These are phyloP conservation scores for Chrysanthemum seticuspe DNA, from an alignment of 129 eudicot genomes.

Conservation along the genomic window DNA sequence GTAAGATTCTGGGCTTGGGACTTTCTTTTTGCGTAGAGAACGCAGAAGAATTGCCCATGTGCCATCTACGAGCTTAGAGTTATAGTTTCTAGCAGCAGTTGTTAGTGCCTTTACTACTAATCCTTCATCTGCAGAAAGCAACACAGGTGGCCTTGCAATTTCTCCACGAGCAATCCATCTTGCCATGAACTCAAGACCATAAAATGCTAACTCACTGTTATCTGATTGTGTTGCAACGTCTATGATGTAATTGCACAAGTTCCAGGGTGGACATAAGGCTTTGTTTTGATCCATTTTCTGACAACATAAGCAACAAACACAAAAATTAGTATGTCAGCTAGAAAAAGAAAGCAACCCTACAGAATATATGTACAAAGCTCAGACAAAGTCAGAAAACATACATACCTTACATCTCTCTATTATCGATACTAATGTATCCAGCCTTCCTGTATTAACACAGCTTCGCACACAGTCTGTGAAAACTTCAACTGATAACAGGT, in stretches of 20 bases:
- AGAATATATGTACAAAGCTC: neutral
- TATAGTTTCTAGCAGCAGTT: constrained; percentile 74
- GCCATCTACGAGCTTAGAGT: constrained; percentile 66
- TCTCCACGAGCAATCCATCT: constrained; percentile 74
- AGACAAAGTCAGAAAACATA: neutral
- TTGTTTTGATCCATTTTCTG: constrained; percentile 93
- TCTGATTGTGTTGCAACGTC: constrained; percentile 65
- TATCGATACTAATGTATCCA: constrained; percentile 70
- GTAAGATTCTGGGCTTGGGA: constrained; percentile 74
- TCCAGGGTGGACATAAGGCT: constrained; percentile 70
- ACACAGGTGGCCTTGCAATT: constrained; percentile 47
- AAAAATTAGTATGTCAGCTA: neutral
- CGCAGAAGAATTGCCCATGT: constrained; percentile 83
- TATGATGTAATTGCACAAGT: constrained; percentile 53
- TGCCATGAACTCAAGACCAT: constrained; percentile 75
- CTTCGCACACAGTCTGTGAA: constrained; percentile 57
- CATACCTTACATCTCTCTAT: constrained; percentile 96
- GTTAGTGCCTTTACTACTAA: constrained; percentile 64
- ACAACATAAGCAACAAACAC: constrained; percentile 12
- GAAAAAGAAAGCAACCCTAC: neutral
- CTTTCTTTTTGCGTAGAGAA: constrained; percentile 63
- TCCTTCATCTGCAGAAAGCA: constrained; percentile 74
- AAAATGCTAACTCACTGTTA: constrained; percentile 62
- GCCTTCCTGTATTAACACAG: constrained; percentile 52
- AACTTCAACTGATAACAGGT: constrained; percentile 51